Evolutionary conservation across 805 yeast genomes (phyloP).

Genomic region (Ogataea parapolymorpha): DNA sequence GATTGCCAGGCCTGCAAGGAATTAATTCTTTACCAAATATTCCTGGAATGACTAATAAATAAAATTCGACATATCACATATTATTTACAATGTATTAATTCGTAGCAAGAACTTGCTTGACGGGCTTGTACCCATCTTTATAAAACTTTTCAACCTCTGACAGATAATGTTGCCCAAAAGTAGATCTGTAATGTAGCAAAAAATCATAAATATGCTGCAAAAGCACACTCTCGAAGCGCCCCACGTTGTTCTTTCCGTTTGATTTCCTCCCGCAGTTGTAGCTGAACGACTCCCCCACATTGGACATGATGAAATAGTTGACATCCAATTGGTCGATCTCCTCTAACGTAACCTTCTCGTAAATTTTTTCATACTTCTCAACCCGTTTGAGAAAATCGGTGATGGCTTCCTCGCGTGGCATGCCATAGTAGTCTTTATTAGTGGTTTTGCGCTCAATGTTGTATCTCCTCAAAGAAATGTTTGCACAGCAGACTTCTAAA

Average conservation of each 20-base stretch:
- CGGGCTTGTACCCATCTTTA: slow-evolving; percentile 30
- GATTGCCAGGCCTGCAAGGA: slow-evolving; percentile 10
- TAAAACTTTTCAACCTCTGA: slow-evolving; percentile 31
- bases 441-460: slow-evolving; percentile 64
- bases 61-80: not conserved
- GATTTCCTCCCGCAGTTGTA: slow-evolving; percentile 31
- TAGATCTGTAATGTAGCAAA: slow-evolving; percentile 32
- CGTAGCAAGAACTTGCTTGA: slow-evolving; percentile 6
- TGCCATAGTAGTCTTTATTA: slow-evolving; percentile 56
- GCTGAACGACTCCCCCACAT: slow-evolving; percentile 35
- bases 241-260: slow-evolving; percentile 30
- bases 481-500: slow-evolving; percentile 58
- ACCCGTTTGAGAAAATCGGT: slow-evolving; percentile 58
- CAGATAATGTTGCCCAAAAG: slow-evolving; percentile 33
- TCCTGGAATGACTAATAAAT: slow-evolving; percentile 15
- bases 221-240: slow-evolving; percentile 21
- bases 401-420: slow-evolving; percentile 50
- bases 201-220: slow-evolving; percentile 32
- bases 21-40: slow-evolving; percentile 9
- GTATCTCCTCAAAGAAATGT: slow-evolving; percentile 47
- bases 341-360: slow-evolving; percentile 35
- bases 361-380: slow-evolving; percentile 43
- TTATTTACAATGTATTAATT: slow-evolving; percentile 4
- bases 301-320: slow-evolving; percentile 31
- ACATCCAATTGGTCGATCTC: slow-evolving; percentile 30